Percentiles rank a stretch among this genome's conserved stretches.
Conservation (phyloP, 345 rosid genomes). For the Raphanus sativus region DNA sequence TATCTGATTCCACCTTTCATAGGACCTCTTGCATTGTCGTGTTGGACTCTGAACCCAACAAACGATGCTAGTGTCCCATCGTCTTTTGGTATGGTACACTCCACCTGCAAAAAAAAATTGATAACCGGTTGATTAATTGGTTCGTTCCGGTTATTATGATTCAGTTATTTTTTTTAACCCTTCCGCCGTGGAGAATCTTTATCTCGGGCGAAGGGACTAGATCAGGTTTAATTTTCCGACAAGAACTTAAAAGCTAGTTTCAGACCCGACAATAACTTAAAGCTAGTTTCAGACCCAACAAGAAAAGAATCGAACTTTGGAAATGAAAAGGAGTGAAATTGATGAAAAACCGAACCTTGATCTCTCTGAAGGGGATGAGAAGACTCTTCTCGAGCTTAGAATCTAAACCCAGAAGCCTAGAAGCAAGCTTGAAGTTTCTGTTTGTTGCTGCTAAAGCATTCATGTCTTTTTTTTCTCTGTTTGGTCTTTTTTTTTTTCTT, state of each 20-base stretch:
- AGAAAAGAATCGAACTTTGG: not conserved
- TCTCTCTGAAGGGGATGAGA: slow-evolving; percentile 95
- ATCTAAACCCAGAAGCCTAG: slow-evolving; percentile 88
- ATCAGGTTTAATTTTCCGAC: not conserved
- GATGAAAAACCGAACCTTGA: slow-evolving; percentile 57
- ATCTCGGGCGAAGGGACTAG: slow-evolving; percentile 1
- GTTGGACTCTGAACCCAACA: slow-evolving; percentile 87
- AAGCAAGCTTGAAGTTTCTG: slow-evolving; percentile 89
- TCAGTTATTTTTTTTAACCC: not conserved
- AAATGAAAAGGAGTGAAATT: not conserved
- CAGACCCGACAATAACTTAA: not conserved
- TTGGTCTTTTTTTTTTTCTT: not conserved
- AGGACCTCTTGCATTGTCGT: slow-evolving; percentile 91
- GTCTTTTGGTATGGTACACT: slow-evolving; percentile 84
- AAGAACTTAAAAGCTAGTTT: not conserved
- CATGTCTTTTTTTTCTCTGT: slow-evolving; percentile 47
- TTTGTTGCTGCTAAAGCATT: slow-evolving; percentile 96
- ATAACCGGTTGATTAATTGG: slow-evolving; percentile 2
- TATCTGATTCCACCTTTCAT: slow-evolving; percentile 57
- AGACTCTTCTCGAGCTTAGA: slow-evolving; percentile 94
- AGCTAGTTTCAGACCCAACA: not conserved
- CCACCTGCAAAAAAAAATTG: slow-evolving; percentile 50
- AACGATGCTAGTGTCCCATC: slow-evolving; percentile 78
- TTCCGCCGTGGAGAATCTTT: not conserved
- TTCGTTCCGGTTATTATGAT: not conserved